Base-by-base conservation (phyloP, 2,329 filamentous ascomycete species). In the Dothistroma septosporum region DNA sequence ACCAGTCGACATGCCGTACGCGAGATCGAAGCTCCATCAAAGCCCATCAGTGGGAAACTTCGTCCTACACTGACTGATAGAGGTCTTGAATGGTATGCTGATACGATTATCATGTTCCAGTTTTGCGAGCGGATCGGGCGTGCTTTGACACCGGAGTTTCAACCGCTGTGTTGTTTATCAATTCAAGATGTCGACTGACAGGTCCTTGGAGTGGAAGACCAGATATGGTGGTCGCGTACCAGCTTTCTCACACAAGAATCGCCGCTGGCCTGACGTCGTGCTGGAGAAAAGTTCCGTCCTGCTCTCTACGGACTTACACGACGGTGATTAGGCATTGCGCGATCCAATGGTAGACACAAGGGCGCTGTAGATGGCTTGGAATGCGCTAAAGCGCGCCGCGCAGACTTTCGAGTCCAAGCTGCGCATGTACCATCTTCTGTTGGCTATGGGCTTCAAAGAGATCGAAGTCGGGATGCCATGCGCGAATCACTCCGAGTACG, bases 381-480 rank as follows among this genome's bases (percentile, higher is more conserved):
- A 37, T 4, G 8, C 24, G 11, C 53, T 46, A n/a, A 44, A 24
- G 44, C 44, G 10, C 10, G 8, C 7, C n/a, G 22, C 11, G 8
- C 19, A 58, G 56, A 53, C 46, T 6, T 53, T 32, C 32, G 22
- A 31, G 6, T 22, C 24, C 19, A 53, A 53, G 19, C 19, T 53
- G 19, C 19, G 28, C 14, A 32, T 53, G 22, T 53, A 24, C 22
- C 50, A 24, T 35, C 50, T 53, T 14, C 21, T 53, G 7, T 19
- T 53, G 31, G 6, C 50, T 10, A 31, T 53, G 7, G 50, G 50
- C 14, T 53, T 53, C 50, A 53, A 53, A 22, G 50, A 53, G 28
- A 53, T 53, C 50, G 50, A 53, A 21, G 24, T 53, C 50, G 50
- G 24, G 14, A 16, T 32, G 14, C 50, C 50, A n/a, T 53, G 50